These are phyloP conservation scores for Scheffersomyces stambukii DNA, from an alignment of 1,139 yeast species.

Conservation along the genomic window DNA sequence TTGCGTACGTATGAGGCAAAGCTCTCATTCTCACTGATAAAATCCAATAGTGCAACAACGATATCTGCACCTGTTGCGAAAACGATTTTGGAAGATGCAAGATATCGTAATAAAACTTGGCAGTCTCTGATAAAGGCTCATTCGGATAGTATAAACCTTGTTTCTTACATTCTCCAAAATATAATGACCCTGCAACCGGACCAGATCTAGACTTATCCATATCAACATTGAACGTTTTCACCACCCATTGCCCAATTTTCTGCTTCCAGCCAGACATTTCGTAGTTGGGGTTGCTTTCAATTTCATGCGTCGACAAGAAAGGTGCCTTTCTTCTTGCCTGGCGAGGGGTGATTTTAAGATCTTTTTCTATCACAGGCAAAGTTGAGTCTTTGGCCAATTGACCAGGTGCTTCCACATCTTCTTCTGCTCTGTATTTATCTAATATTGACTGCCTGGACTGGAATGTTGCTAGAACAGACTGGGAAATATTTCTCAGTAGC, in stretches of 20 bases:
- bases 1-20: constrained; percentile 85
- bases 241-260: constrained; percentile 66
- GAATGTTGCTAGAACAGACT: constrained; percentile 8
- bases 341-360: constrained; percentile 35
- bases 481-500: no score
- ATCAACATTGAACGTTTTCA: constrained; percentile 67
- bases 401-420: constrained; percentile 32
- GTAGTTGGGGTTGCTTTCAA: constrained; percentile 47
- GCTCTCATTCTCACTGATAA: constrained; percentile 93
- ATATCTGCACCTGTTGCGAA: constrained; percentile 92
- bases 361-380: constrained; percentile 44
- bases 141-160: constrained; percentile 77
- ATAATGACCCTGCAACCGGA: constrained; percentile 86
- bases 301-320: constrained; percentile 49
- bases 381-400: constrained; percentile 46
- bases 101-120: constrained; percentile 73
- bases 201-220: constrained; percentile 94
- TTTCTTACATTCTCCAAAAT: constrained; percentile 80
- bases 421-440: constrained; percentile 18
- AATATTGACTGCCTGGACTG: constrained; percentile 13
- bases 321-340: constrained; percentile 43
- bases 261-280: constrained; percentile 68
- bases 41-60: constrained; percentile 90
- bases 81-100: constrained; percentile 80
- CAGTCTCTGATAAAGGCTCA: constrained; percentile 62